Evolutionary conservation across 1,284 basidiomycete species (phyloP), one percentile per base, ranked within the genome.

Genomic region (Leccinum fallax): DNA sequence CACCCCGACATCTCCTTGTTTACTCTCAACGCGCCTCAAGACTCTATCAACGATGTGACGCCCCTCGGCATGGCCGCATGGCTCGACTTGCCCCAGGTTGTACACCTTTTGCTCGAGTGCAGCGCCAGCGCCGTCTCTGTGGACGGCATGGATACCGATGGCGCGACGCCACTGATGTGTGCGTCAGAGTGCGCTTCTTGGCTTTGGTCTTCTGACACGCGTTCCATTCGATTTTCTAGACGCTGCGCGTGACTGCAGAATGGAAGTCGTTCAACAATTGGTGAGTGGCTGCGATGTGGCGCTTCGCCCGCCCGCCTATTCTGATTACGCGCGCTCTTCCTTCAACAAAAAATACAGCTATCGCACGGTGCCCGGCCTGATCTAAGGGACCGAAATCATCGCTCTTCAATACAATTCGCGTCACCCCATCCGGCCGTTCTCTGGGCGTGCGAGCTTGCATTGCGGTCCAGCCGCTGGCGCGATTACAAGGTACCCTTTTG

Each of bases 101-200:
- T 91, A 19, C 77, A 78, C 54, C 68, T 85, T 36, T 75, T 92
- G 21, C 79, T 92, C 38, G 84, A 88, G 55, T 80, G 77, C 38
- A 86, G 87, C 65, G 73, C 78, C 5, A 85, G 85, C 52, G 72
- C 83, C 24, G 83, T 92, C 38, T 82, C 85, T 8, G 88, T 91
- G 4, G 87, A 92, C 66, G 88, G 85, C 28, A 83, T 85, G 77
- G 89, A 92, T 68, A 76, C 81, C 30, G 84, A 88, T 67, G 87
- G 87, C 6, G 89, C 87, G 28, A 92, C 89, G 21, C 84, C 89
- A 7, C 78, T 92, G 61, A 92, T 92, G 89, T 92, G 90, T 92
- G 78, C 77, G 89, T 78, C 60, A 55, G 24, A 63, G 8, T 0
- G 26, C 59, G 63, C 59, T 34, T 61, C 52, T 61, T 62, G 5